Evolutionary conservation across 169 alveolate species (phyloP).

Genomic region (Plasmodium gonderi): DNA sequence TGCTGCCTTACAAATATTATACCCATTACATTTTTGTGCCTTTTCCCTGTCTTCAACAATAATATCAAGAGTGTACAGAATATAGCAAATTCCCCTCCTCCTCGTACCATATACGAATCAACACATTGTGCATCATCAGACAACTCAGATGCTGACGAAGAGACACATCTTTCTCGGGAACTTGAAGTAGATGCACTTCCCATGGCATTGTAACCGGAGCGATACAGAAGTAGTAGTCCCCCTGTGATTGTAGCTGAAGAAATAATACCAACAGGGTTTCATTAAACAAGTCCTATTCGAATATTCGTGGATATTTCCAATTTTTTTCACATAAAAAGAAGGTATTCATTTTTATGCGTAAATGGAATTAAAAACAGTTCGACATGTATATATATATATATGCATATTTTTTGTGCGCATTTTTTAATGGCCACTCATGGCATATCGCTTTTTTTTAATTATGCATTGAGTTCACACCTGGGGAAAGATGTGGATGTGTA

Average conservation of each 20-base stretch:
- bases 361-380: neutral
- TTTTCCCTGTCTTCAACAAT: neutral
- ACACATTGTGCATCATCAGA: neutral
- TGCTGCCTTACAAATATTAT: slow-evolving; percentile 62
- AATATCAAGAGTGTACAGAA: neutral
- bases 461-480: neutral
- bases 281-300: neutral
- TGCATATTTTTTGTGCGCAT: neutral
- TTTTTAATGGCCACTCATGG: neutral
- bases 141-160: neutral
- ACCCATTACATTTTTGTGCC: slow-evolving; percentile 23
- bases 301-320: neutral
- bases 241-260: neutral
- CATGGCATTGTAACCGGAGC: neutral
- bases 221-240: neutral
- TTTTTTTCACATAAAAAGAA: neutral
- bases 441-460: neutral
- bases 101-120: neutral
- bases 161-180: neutral
- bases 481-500: neutral
- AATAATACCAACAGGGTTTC: neutral
- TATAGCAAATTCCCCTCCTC: neutral
- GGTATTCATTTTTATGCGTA: neutral
- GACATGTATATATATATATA: no score
- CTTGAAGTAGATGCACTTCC: neutral